Conservation (phyloP, 176 grass and related monocot genomes). For the Eleusine coracana region DNA sequence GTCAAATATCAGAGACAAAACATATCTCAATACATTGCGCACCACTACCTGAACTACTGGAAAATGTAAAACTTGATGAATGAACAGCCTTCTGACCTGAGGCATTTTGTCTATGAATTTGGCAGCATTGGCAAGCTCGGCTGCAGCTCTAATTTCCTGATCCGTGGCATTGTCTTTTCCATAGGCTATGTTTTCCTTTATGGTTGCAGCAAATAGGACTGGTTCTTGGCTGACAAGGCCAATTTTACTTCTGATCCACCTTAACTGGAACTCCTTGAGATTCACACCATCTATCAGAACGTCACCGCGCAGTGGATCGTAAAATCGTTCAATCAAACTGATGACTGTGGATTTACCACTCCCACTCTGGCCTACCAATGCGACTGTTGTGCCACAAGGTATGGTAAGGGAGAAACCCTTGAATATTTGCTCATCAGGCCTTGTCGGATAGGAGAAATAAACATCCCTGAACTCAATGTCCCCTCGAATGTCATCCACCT, state of each 20-base stretch:
- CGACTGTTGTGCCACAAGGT: conserved; percentile 64
- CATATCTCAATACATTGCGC: conserved; percentile 14
- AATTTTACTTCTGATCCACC: conserved; percentile 89
- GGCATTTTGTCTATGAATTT: conserved; percentile 99
- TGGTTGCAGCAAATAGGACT: conserved; percentile 72
- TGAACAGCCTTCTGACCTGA: conserved; percentile 53
- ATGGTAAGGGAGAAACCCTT: conserved; percentile 72
- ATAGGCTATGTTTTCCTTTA: conserved; percentile 87
- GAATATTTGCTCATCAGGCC: conserved; percentile 79
- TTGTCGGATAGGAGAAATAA: conserved; percentile 81
- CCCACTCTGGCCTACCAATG: conserved; percentile 83
- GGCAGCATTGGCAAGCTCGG: conserved; percentile 87
- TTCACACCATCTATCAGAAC: conserved; percentile 77
- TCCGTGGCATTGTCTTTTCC: conserved; percentile 71
- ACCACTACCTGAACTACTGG: background rate
- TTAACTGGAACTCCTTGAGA: conserved; percentile 83
- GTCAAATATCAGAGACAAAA: conserved; percentile 27
- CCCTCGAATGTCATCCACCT: conserved; percentile 75
- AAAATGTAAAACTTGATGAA: conserved; percentile 13
- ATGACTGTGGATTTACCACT: conserved; percentile 88
- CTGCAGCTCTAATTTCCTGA: conserved; percentile 86
- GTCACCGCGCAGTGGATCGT: conserved; percentile 66
- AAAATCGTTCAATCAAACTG: conserved; percentile 87
- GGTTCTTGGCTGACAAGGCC: conserved; percentile 95
- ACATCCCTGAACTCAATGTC: conserved; percentile 78